These are phyloP conservation scores for Mucor indicus DNA, from an alignment of 371 early-diverging fungal species.

Conservation along the genomic window DNA sequence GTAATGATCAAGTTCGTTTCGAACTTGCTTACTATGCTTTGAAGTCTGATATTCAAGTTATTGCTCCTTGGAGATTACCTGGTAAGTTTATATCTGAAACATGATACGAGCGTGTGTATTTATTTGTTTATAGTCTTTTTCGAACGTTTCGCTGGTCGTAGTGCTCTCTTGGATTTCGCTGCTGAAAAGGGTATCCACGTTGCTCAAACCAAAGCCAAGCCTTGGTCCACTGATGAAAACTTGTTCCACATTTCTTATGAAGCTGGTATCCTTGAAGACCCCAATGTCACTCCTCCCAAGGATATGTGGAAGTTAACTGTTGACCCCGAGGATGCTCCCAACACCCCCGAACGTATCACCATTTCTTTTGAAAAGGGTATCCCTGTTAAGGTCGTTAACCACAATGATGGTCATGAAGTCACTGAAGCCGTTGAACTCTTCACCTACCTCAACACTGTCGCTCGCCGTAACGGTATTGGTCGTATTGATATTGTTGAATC, in stretches of 20 bases:
- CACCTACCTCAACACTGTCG: constrained; percentile 92
- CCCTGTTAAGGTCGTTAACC: constrained; percentile 86
- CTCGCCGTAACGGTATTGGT: constrained; percentile 95
- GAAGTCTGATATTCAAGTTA: constrained; percentile 89
- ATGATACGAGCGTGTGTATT: background rate
- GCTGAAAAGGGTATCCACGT: constrained; percentile 91
- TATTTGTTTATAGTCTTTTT: constrained; percentile 69
- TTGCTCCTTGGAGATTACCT: constrained; percentile 94
- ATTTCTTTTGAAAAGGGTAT: constrained; percentile 88
- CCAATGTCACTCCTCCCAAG: constrained; percentile 89
- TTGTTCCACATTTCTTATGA: constrained; percentile 97
- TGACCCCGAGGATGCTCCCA: constrained; percentile 92
- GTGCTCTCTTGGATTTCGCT: constrained; percentile 90
- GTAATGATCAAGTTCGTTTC: constrained; percentile 98
- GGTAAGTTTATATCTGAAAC: constrained; percentile 45
- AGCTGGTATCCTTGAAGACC: constrained; percentile 96
- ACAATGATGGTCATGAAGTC: constrained; percentile 64
- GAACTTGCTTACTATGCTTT: constrained; percentile 97
- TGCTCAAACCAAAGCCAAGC: constrained; percentile 92
- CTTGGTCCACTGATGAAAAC: constrained; percentile 99
- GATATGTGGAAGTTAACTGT: constrained; percentile 98
- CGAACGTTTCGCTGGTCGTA: constrained; percentile 92
- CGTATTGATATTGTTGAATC: constrained; percentile 98
- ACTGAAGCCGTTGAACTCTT: constrained; percentile 84
- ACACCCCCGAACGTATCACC: constrained; percentile 90